Percentiles rank a stretch among this genome's conserved stretches.
These are phyloP conservation scores for Aspergillus leporis DNA, from an alignment of 495 filamentous ascomycete species.

Conservation along the genomic window DNA sequence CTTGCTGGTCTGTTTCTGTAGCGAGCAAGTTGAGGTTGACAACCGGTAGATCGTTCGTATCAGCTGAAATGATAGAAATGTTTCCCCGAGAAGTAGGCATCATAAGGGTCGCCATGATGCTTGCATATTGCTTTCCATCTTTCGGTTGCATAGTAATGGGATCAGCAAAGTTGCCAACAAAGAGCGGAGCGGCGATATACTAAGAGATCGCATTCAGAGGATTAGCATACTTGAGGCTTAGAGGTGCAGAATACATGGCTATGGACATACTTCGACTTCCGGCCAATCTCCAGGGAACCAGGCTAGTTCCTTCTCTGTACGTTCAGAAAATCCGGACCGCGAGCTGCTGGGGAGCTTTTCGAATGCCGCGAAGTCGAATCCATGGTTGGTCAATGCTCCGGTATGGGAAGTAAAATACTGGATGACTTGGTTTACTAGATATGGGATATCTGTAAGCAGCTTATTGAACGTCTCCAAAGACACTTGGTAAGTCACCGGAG, in stretches of 20 bases:
- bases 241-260: not conserved
- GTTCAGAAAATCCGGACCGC: constrained; percentile 21
- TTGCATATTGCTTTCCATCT: constrained; percentile 49
- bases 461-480: constrained; percentile 36
- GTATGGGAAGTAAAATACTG: constrained; percentile 15
- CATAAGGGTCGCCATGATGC: constrained; percentile 41
- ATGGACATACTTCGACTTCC: constrained; percentile 47
- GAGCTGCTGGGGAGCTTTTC: constrained; percentile 43
- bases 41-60: constrained; percentile 46
- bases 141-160: constrained; percentile 35
- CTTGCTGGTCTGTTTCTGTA: constrained; percentile 51
- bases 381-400: constrained; percentile 47
- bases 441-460: constrained; percentile 20
- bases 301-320: constrained; percentile 32
- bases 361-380: constrained; percentile 46
- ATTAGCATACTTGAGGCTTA: not conserved
- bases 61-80: constrained; percentile 48
- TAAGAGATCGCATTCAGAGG: constrained; percentile 10
- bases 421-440: constrained; percentile 9
- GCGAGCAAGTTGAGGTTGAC: constrained; percentile 60
- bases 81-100: constrained; percentile 53
- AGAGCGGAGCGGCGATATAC: constrained; percentile 38
- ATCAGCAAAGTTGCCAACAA: constrained; percentile 44
- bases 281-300: constrained; percentile 57
- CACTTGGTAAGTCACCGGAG: constrained; percentile 37